These are phyloP conservation scores for Fusarium concolor DNA, from an alignment of 2,329 filamentous ascomycete genomes.

Conservation along the genomic window DNA sequence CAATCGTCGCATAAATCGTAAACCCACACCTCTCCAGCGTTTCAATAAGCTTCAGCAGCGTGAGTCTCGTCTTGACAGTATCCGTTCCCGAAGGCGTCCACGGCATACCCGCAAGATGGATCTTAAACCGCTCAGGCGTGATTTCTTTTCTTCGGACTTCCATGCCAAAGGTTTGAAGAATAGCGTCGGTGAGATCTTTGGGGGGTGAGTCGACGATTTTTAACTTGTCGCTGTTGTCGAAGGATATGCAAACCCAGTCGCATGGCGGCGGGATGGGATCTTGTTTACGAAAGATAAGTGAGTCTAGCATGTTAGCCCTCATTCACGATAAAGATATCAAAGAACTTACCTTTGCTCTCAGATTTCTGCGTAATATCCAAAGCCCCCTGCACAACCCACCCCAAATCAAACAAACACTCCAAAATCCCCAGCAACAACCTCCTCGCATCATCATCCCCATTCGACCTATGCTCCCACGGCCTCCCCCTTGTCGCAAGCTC, in stretches of 20 bases:
- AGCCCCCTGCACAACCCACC: slow-evolving; percentile 20
- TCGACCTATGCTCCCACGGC: slow-evolving; percentile 3
- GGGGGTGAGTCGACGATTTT: slow-evolving; percentile 22
- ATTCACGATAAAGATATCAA: no score
- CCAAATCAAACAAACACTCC: slow-evolving; percentile 20
- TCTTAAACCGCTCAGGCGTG: neutral
- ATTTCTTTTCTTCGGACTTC: slow-evolving; percentile 2
- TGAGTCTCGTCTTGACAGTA: neutral
- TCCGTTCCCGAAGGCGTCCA: slow-evolving; percentile 12
- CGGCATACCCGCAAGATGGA: neutral
- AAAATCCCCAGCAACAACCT: slow-evolving; percentile 15
- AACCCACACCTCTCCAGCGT: slow-evolving; percentile 6
- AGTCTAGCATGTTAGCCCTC: neutral
- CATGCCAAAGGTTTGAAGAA: neutral
- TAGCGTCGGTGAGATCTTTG: slow-evolving; percentile 13
- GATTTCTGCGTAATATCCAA: slow-evolving; percentile 22
- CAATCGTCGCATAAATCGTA: slow-evolving; percentile 22
- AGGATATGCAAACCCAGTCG: slow-evolving; percentile 31
- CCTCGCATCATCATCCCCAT: slow-evolving; percentile 25
- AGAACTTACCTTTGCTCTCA: slow-evolving; percentile 17
- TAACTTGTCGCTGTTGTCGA: slow-evolving; percentile 23
- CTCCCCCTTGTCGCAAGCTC: slow-evolving; percentile 12
- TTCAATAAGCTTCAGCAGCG: slow-evolving; percentile 1
- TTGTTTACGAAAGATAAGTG: slow-evolving; percentile 28
- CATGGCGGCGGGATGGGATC: slow-evolving; percentile 9